phyloP scores from a whole-genome alignment of 2,329 filamentous ascomycete genomes.

The Blumeria graminis region DNA sequence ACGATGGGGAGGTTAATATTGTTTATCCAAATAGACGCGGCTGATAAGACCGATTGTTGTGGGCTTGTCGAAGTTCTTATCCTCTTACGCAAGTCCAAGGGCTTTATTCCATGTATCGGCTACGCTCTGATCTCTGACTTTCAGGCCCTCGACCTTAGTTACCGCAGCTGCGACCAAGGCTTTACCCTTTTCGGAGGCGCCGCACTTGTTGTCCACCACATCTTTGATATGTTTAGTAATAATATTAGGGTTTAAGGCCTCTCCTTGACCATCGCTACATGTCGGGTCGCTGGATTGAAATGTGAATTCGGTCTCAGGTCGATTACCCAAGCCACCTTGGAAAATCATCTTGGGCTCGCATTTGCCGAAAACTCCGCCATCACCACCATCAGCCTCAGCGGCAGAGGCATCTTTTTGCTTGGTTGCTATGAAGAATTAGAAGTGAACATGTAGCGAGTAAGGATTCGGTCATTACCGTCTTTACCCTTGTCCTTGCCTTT shows the following conservation, averaged over 20 bases:
- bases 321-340: conserved; percentile 26
- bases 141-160: conserved; percentile 24
- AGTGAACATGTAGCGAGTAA: too few relatives aligned
- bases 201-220: conserved; percentile 41
- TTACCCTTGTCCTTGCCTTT: too few relatives aligned
- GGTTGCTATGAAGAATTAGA: too few relatives aligned
- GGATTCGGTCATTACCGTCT: too few relatives aligned
- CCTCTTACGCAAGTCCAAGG: conserved; percentile 14
- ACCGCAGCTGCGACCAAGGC: conserved; percentile 19
- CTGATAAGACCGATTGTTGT: too few relatives aligned
- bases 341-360: conserved; percentile 30
- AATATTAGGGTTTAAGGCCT: conserved; percentile 48
- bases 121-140: conserved; percentile 23
- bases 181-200: conserved; percentile 32
- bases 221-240: conserved; percentile 51
- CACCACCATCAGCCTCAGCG: background rate
- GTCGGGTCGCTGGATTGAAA: conserved; percentile 41
- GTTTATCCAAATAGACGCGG: too few relatives aligned
- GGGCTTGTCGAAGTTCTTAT: too few relatives aligned
- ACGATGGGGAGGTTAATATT: too few relatives aligned
- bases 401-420: too few relatives aligned
- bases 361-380: conserved; percentile 18
- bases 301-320: conserved; percentile 32
- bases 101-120: conserved; percentile 21
- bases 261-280: conserved; percentile 35